A percentile compares a stretch with the other conserved stretches of the same genome.
Evolutionary conservation across 108 stramenopile genomes (phyloP).

Genomic region (Cylindrotheca closterium): DNA sequence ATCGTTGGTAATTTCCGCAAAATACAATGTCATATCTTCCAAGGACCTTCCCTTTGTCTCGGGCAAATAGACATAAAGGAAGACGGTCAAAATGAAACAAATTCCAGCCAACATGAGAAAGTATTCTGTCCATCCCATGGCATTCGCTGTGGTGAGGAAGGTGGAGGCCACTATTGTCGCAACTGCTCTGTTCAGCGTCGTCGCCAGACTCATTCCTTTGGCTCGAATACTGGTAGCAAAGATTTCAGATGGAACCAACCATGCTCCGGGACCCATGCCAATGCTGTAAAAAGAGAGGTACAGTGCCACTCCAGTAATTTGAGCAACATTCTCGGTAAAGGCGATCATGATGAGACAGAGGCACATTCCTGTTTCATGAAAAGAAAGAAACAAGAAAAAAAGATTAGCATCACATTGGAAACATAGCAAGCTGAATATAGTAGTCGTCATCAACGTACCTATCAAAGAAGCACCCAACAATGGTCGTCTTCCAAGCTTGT

Average conservation of each 20-base stretch:
- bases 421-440: neutral
- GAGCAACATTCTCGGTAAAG: constrained; percentile 30
- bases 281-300: constrained; percentile 82
- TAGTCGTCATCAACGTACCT: constrained; percentile 23
- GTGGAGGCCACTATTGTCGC: constrained; percentile 83
- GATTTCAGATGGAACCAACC: constrained; percentile 86
- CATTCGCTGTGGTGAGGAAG: constrained; percentile 66
- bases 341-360: constrained; percentile 48
- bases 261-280: constrained; percentile 84
- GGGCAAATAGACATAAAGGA: constrained; percentile 67
- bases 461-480: constrained; percentile 63
- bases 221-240: constrained; percentile 83
- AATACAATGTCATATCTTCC: constrained; percentile 86
- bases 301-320: constrained; percentile 37
- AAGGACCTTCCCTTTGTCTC: constrained; percentile 82
- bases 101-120: constrained; percentile 63
- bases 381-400: no score
- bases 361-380: constrained; percentile 21
- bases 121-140: constrained; percentile 62
- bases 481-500: constrained; percentile 65
- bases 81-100: constrained; percentile 53
- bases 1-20: constrained; percentile 87
- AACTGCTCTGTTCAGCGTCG: constrained; percentile 74
- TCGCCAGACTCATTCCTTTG: constrained; percentile 86
- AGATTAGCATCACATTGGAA: neutral